Conservation (phyloP, 2,329 filamentous ascomycete species). For the Hymenotorrendiella dingleyae region DNA sequence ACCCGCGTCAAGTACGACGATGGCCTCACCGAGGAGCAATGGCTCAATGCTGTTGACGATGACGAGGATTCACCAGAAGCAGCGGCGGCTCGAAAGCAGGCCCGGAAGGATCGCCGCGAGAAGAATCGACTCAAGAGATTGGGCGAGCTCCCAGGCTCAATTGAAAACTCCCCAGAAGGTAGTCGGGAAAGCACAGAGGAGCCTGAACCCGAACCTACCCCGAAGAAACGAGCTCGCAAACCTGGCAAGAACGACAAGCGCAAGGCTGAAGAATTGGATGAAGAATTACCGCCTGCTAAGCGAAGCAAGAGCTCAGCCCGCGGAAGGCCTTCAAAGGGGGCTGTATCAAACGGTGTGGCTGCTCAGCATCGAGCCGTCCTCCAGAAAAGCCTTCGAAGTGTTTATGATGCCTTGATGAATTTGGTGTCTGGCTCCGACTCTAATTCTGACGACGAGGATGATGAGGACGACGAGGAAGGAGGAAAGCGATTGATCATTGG, state of each 20-base stretch:
- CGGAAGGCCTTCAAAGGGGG: slow-evolving; percentile 55
- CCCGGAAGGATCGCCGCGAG: slow-evolving; percentile 73
- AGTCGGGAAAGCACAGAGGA: slow-evolving; percentile 83
- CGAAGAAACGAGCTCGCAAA: slow-evolving; percentile 73
- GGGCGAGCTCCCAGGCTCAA: slow-evolving; percentile 27
- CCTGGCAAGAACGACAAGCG: slow-evolving; percentile 72
- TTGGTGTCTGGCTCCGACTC: slow-evolving; percentile 71
- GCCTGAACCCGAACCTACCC: slow-evolving; percentile 55
- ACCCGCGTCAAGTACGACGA: slow-evolving; percentile 95
- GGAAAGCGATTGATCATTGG: slow-evolving; percentile 80
- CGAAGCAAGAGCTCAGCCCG: slow-evolving; percentile 74
- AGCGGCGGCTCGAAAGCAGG: slow-evolving; percentile 83
- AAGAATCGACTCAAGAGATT: slow-evolving; percentile 64
- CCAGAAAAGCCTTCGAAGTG: slow-evolving; percentile 68
- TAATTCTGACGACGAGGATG: slow-evolving; percentile 52
- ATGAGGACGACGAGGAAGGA: slow-evolving; percentile 45
- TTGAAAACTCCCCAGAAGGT: slow-evolving; percentile 66
- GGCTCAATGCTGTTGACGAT: slow-evolving; percentile 95
- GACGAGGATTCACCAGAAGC: slow-evolving; percentile 93
- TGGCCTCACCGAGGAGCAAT: slow-evolving; percentile 96
- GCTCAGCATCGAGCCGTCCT: slow-evolving; percentile 68
- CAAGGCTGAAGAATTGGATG: slow-evolving; percentile 58
- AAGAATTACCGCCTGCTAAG: slow-evolving; percentile 68
- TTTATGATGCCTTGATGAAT: slow-evolving; percentile 76
- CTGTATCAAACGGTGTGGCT: slow-evolving; percentile 43